phyloP scores from a whole-genome alignment of 2,329 filamentous ascomycete species.

The Xylaria sp. region DNA sequence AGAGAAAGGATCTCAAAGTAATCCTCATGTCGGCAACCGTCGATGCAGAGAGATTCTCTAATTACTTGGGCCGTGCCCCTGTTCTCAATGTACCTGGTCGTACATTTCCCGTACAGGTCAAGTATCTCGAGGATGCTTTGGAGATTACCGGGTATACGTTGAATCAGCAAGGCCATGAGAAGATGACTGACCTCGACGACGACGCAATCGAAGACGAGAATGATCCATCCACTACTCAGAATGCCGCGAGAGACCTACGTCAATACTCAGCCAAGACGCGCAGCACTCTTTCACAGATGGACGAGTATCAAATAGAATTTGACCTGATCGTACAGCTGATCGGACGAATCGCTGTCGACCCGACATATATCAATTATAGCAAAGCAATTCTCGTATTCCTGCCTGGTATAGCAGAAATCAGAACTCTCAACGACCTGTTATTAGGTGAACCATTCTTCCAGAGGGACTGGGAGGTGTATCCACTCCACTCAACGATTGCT shows the following conservation, averaged over 20 bases:
- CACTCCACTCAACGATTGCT: constrained; percentile 92
- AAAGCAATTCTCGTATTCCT: constrained; percentile 94
- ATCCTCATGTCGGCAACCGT: constrained; percentile 98
- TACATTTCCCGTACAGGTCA: constrained; percentile 90
- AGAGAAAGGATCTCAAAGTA: constrained; percentile 86
- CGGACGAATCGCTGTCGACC: constrained; percentile 76
- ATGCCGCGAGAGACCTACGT: constrained; percentile 72
- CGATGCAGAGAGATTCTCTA: constrained; percentile 89
- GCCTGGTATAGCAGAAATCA: constrained; percentile 93
- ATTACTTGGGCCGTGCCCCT: constrained; percentile 85
- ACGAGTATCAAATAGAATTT: constrained; percentile 93
- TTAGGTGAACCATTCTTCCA: constrained; percentile 80
- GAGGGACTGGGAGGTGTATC: constrained; percentile 84
- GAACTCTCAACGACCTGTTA: constrained; percentile 86
- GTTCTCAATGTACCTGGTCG: constrained; percentile 91
- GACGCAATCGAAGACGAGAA: constrained; percentile 64
- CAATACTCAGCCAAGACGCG: constrained; percentile 81
- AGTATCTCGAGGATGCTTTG: constrained; percentile 91
- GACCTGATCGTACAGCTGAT: constrained; percentile 85
- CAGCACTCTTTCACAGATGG: constrained; percentile 78
- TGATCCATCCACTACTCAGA: constrained; percentile 63
- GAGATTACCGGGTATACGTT: constrained; percentile 82
- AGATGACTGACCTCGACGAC: constrained; percentile 72
- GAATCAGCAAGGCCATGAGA: constrained; percentile 63
- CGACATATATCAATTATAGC: constrained; percentile 76